phyloP scores from a whole-genome alignment of 2,329 filamentous ascomycete species.

The Ophiostoma sp. region DNA sequence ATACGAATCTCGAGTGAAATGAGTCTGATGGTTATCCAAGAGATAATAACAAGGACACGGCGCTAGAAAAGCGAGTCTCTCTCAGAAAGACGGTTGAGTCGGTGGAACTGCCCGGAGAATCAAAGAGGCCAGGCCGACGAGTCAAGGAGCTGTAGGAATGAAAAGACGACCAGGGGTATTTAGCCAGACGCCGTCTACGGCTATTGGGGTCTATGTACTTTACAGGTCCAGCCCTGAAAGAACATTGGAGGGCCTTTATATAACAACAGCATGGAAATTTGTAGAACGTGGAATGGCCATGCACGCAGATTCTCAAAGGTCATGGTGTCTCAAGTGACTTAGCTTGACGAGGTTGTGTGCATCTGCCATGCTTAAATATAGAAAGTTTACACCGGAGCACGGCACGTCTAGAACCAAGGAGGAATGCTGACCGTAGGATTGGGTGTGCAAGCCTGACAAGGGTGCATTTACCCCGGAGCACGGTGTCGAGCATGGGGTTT shows the following conservation, averaged over 20 bases:
- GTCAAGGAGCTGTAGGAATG: not conserved
- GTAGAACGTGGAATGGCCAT: no score
- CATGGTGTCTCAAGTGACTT: no score
- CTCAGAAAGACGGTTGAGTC: no score
- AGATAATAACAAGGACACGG: no score
- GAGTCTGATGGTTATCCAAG: no score
- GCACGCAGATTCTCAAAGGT: no score
- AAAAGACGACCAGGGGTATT: not conserved
- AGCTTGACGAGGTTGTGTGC: no score
- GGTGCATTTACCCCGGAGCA: slow-evolving; percentile 6
- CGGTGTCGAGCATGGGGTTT: not conserved
- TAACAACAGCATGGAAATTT: not conserved
- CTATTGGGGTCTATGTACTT: not conserved
- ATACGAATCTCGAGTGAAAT: no score
- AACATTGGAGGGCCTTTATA: no score
- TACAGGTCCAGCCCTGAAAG: not conserved
- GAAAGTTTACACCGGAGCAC: not conserved
- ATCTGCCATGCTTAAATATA: no score
- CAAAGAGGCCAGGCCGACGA: not conserved
- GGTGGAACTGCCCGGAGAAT: not conserved
- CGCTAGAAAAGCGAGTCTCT: no score
- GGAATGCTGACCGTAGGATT: not conserved
- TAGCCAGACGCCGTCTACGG: not conserved
- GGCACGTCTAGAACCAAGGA: not conserved
- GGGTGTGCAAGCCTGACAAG: not conserved